phyloP scores from a whole-genome alignment of 441 rosid species.

The Mallotus repandus region DNA sequence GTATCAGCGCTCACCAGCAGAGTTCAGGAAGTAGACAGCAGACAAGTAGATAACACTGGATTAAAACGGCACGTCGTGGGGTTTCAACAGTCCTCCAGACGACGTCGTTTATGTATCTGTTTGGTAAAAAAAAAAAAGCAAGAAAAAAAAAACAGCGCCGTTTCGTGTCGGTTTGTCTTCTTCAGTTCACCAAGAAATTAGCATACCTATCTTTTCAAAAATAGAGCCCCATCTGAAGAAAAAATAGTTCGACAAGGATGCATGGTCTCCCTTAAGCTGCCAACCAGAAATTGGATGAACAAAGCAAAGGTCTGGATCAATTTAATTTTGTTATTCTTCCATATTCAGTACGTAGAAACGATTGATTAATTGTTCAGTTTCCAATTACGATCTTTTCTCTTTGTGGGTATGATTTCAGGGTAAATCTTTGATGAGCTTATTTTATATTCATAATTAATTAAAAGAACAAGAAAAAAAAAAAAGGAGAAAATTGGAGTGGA shows the following conservation, averaged over 20 bases:
- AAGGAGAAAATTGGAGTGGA: no score
- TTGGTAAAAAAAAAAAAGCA: background rate
- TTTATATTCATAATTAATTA: no score
- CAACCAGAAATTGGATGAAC: background rate
- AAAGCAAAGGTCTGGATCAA: constrained; percentile 17
- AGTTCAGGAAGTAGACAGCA: background rate
- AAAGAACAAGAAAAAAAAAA: no score
- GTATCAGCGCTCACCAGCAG: background rate
- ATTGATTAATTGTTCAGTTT: constrained; percentile 12
- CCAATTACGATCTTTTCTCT: constrained; percentile 12
- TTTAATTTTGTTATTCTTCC: background rate
- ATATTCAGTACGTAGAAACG: background rate
- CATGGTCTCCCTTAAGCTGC: background rate
- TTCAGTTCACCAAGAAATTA: constrained; percentile 33
- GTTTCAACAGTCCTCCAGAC: background rate
- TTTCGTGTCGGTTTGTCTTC: constrained; percentile 30
- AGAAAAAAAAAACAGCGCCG: constrained; percentile 17
- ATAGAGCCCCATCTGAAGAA: constrained; percentile 24
- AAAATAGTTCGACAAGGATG: background rate
- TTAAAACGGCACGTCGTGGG: constrained; percentile 4
- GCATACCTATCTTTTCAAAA: constrained; percentile 29
- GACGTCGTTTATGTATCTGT: constrained; percentile 3
- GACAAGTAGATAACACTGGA: background rate
- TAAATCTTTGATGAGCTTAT: constrained; percentile 25
- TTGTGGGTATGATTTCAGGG: constrained; percentile 19